phyloP scores from a whole-genome alignment of 306 rosid genomes.

The Heteromeles arbutifolia region DNA sequence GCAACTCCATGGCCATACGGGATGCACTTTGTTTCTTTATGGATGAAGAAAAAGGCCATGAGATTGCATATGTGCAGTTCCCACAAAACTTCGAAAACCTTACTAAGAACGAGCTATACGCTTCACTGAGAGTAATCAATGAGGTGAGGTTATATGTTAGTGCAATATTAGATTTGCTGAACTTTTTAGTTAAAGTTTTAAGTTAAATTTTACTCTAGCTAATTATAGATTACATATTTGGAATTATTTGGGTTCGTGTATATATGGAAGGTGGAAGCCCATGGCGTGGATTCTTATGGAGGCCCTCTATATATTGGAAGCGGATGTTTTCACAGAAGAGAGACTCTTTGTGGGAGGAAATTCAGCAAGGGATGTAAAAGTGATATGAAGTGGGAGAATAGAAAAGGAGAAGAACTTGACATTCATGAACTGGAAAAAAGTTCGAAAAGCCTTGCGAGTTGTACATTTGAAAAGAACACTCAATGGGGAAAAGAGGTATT shows the following conservation, averaged over 20 bases:
- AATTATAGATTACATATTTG: not conserved
- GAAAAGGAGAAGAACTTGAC: slow-evolving; percentile 12
- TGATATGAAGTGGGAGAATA: slow-evolving; percentile 27
- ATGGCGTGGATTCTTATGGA: slow-evolving; percentile 60
- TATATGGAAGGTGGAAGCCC: slow-evolving; percentile 43
- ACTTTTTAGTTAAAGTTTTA: not conserved
- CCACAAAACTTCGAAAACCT: slow-evolving; percentile 53
- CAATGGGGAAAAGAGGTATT: slow-evolving; percentile 73
- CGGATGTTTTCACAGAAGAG: slow-evolving; percentile 79
- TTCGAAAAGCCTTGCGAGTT: slow-evolving; percentile 54
- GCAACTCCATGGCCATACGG: slow-evolving; percentile 51
- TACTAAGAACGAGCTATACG: slow-evolving; percentile 62
- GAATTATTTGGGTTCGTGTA: not conserved
- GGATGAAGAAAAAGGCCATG: slow-evolving; percentile 68
- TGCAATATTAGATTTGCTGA: no score
- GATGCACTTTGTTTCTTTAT: slow-evolving; percentile 76
- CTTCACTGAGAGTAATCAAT: not conserved
- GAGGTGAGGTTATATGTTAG: slow-evolving; percentile 29
- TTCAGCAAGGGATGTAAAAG: slow-evolving; percentile 23
- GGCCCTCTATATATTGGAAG: slow-evolving; percentile 66
- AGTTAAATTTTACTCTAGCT: not conserved
- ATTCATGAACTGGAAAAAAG: slow-evolving; percentile 34
- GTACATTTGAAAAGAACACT: slow-evolving; percentile 61
- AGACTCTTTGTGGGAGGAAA: slow-evolving; percentile 52
- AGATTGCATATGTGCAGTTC: slow-evolving; percentile 67